Evolutionary conservation across 2,329 filamentous ascomycete species (phyloP).

Genomic region (Cercospora sp.): DNA sequence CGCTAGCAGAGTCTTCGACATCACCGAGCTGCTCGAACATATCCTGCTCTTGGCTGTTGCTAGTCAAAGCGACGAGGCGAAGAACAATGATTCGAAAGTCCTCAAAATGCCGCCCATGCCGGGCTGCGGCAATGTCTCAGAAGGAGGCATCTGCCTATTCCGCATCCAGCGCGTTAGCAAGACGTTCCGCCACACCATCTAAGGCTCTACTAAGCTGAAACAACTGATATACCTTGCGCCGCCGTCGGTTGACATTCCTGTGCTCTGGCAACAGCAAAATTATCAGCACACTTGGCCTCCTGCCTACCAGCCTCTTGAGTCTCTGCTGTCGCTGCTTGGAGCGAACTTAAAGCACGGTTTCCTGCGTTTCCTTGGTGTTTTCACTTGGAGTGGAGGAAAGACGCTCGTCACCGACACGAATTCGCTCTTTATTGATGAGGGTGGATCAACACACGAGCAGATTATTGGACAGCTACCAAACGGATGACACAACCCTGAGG

Average conservation of each 20-base stretch:
- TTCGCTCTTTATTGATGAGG: too few relatives aligned
- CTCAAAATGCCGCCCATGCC: not conserved
- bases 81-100: not conserved
- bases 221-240: conserved; percentile 3
- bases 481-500: not conserved
- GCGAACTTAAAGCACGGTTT: too few relatives aligned
- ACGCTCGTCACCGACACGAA: too few relatives aligned
- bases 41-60: not conserved
- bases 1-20: not conserved
- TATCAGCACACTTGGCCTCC: too few relatives aligned
- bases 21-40: not conserved
- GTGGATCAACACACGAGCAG: not conserved
- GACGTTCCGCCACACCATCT: not conserved
- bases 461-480: not conserved
- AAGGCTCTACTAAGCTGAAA: not conserved
- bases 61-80: not conserved
- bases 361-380: too few relatives aligned
- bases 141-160: not conserved
- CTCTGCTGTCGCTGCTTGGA: too few relatives aligned
- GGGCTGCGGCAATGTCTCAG: not conserved
- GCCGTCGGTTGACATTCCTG: too few relatives aligned
- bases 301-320: not conserved
- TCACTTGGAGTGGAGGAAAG: too few relatives aligned
- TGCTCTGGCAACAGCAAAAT: too few relatives aligned
- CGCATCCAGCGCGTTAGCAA: not conserved